phyloP scores from a whole-genome alignment of 2,329 filamentous ascomycete genomes.

The Penicillium decumbens region DNA sequence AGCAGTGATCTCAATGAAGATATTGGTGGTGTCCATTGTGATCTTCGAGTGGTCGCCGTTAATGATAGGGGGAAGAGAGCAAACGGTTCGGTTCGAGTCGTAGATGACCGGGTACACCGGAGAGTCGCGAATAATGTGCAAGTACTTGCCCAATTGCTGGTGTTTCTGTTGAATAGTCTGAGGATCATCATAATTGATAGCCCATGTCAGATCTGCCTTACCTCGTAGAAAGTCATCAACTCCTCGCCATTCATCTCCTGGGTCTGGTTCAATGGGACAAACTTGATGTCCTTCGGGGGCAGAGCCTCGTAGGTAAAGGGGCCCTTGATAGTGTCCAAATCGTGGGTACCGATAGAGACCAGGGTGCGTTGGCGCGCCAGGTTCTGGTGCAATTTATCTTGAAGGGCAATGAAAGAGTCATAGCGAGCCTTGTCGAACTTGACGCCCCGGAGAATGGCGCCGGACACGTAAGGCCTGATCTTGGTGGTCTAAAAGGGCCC shows the following conservation, averaged over 20 bases:
- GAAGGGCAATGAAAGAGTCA: conserved; percentile 93
- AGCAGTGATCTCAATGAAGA: conserved; percentile 96
- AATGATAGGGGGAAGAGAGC: conserved; percentile 95
- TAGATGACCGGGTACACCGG: conserved; percentile 95
- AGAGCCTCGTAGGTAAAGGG: conserved; percentile 96
- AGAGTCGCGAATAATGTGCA: conserved; percentile 91
- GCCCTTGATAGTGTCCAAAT: conserved; percentile 85
- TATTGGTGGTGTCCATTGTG: conserved; percentile 79
- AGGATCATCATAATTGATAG: conserved; percentile 2
- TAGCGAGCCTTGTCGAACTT: conserved; percentile 88
- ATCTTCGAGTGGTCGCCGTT: conserved; percentile 98
- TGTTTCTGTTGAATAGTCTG: conserved; percentile 59
- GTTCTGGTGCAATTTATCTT: conserved; percentile 98
- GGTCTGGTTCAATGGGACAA: conserved; percentile 83
- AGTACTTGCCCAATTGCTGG: conserved; percentile 80
- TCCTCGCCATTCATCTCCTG: conserved; percentile 82
- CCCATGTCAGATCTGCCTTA: conserved; percentile 25
- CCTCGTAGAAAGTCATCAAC: conserved; percentile 88
- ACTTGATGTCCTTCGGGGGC: conserved; percentile 85
- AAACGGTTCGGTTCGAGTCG: conserved; percentile 79
- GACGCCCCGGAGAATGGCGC: conserved; percentile 82
- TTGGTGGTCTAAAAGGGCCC: conserved; percentile 55
- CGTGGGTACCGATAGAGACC: conserved; percentile 96
- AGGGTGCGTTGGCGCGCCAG: conserved; percentile 86
- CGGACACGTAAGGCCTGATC: conserved; percentile 83